Conservation (phyloP, 2,329 filamentous ascomycete genomes). For the Venturia oleaginea region DNA sequence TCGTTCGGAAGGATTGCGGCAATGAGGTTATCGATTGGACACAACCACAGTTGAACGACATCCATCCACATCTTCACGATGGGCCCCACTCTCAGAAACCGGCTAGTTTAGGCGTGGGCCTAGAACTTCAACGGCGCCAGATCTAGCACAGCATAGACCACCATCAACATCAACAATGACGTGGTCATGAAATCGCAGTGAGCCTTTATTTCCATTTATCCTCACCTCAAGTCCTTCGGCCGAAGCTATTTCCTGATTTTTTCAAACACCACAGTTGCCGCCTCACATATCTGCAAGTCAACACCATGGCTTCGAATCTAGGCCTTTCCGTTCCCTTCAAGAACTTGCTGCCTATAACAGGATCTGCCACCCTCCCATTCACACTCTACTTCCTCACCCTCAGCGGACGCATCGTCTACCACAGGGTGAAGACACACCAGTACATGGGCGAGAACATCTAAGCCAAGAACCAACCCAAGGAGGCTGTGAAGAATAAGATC, state of each 20-base stretch:
- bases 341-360: neutral
- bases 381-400: conserved; percentile 1
- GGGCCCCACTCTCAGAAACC: neutral
- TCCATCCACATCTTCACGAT: neutral
- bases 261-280: neutral
- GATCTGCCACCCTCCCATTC: neutral
- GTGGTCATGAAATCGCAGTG: neutral
- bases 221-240: neutral
- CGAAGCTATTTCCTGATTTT: too few relatives aligned
- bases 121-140: neutral
- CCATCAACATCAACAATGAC: neutral
- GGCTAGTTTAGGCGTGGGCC: neutral
- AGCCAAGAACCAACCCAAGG: neutral
- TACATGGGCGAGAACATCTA: neutral
- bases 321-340: neutral
- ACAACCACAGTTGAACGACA: too few relatives aligned
- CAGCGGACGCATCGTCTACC: neutral
- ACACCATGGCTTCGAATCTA: neutral
- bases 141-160: neutral
- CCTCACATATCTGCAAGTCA: neutral
- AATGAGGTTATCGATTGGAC: too few relatives aligned
- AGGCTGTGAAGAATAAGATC: neutral
- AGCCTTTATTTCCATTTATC: neutral
- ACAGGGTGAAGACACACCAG: neutral
- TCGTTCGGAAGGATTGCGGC: too few relatives aligned